A percentile compares a stretch with the other conserved stretches of the same genome.
Conservation (phyloP, 768 basidiomycete genomes). For the Lyophyllum shimeji region DNA sequence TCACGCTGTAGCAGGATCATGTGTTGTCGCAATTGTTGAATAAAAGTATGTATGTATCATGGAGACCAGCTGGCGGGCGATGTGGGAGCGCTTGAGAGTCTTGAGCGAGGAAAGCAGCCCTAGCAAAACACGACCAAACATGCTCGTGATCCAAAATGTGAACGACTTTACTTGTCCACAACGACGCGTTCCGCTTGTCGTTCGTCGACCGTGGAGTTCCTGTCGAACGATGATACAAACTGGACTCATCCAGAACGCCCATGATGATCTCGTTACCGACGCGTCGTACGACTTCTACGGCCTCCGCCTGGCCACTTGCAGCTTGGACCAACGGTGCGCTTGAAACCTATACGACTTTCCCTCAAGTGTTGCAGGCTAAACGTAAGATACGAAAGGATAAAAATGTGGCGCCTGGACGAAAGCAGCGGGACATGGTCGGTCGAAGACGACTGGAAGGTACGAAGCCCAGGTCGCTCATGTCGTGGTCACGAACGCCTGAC, state of each 20-base stretch:
- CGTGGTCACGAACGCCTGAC: not conserved
- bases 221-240: slow-evolving; percentile 65
- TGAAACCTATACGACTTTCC: not conserved
- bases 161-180: not conserved
- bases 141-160: not conserved
- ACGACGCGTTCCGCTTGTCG: not conserved
- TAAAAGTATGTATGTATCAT: not conserved
- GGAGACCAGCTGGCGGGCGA: too few relatives aligned
- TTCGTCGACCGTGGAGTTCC: not conserved
- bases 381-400: slow-evolving; percentile 55
- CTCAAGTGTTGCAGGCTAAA: not conserved
- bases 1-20: not conserved
- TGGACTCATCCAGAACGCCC: slow-evolving; percentile 74
- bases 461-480: slow-evolving; percentile 12
- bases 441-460: slow-evolving; percentile 91
- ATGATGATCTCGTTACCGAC: slow-evolving; percentile 82
- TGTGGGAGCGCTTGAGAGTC: too few relatives aligned
- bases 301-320: slow-evolving; percentile 73
- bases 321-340: slow-evolving; percentile 75
- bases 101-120: too few relatives aligned
- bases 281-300: slow-evolving; percentile 92
- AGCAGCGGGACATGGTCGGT: slow-evolving; percentile 69
- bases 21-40: not conserved
- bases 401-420: slow-evolving; percentile 82
- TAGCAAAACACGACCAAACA: not conserved